These are phyloP conservation scores for Aspergillus biplanus DNA, from an alignment of 495 filamentous ascomycete species.

Conservation along the genomic window DNA sequence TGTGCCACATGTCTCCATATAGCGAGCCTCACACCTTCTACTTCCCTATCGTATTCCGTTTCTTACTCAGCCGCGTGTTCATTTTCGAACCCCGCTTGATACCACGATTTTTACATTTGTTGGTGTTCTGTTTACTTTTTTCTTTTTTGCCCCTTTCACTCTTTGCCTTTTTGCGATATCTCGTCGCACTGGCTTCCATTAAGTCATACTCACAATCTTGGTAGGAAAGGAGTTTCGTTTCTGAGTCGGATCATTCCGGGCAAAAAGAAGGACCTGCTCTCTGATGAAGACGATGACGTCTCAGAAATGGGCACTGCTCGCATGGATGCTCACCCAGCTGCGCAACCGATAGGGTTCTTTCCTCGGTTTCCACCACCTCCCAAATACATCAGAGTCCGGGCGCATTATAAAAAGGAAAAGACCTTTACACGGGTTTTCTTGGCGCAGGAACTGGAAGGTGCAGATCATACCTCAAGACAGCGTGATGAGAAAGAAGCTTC, in stretches of 20 bases:
- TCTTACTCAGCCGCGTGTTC: not conserved
- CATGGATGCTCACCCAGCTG: conserved; percentile 79
- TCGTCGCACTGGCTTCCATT: not conserved
- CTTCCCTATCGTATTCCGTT: conserved; percentile 8
- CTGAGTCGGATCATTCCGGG: conserved; percentile 84
- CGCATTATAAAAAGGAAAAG: conserved; percentile 79
- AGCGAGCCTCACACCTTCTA: conserved; percentile 7
- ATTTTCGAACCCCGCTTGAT: not conserved
- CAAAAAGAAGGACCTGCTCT: conserved; percentile 66
- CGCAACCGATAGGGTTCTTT: conserved; percentile 81
- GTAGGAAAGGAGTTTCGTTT: conserved; percentile 86
- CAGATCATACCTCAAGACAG: conserved; percentile 21
- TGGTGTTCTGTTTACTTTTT: no score
- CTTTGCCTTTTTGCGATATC: conserved; percentile 5
- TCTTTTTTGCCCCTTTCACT: conserved; percentile 5
- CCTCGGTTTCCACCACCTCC: conserved; percentile 89
- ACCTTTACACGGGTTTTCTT: conserved; percentile 88
- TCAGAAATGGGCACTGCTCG: conserved; percentile 72
- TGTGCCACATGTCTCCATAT: conserved; percentile 16
- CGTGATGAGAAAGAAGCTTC: conserved; percentile 33
- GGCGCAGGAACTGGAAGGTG: conserved; percentile 75
- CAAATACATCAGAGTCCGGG: conserved; percentile 82
- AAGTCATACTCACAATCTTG: conserved; percentile 14
- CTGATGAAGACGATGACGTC: conserved; percentile 65
- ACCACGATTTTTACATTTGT: not conserved